phyloP scores from a whole-genome alignment of 306 rosid genomes.

The Potentilla sterilis region DNA sequence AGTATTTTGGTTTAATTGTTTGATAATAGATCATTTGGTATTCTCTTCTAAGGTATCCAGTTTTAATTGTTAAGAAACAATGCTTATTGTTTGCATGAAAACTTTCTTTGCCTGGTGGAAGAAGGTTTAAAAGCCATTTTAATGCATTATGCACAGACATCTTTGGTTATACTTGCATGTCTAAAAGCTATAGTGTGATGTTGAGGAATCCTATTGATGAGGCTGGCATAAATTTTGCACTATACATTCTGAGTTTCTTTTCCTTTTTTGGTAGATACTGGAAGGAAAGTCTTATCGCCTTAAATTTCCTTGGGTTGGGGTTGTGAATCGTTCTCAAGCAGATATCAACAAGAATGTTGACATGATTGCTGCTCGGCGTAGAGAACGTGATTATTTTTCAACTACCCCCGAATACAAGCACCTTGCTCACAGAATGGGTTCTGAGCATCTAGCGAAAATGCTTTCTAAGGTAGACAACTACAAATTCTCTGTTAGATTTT shows the following conservation, averaged over 20 bases:
- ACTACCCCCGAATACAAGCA: constrained; percentile 85
- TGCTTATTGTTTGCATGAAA: background rate
- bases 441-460: constrained; percentile 90
- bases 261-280: constrained; percentile 55
- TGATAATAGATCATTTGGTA: constrained; percentile 5
- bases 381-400: constrained; percentile 79
- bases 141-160: background rate
- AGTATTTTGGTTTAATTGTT: constrained; percentile 11
- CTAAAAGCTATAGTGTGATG: background rate
- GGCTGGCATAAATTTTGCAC: background rate
- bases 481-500: constrained; percentile 13
- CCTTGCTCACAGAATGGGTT: constrained; percentile 89
- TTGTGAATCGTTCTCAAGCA: constrained; percentile 85
- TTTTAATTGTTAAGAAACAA: no score
- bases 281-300: constrained; percentile 78
- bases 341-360: constrained; percentile 94
- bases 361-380: constrained; percentile 96
- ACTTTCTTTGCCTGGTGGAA: background rate
- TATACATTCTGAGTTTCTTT: constrained; percentile 19
- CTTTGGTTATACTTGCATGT: background rate
- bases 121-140: background rate
- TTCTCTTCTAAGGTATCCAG: no score
- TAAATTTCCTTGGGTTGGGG: constrained; percentile 93
- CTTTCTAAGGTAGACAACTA: constrained; percentile 69
- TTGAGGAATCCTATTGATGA: background rate